phyloP scores from a whole-genome alignment of 306 rosid genomes.

The Gastrolobium bilobum region DNA sequence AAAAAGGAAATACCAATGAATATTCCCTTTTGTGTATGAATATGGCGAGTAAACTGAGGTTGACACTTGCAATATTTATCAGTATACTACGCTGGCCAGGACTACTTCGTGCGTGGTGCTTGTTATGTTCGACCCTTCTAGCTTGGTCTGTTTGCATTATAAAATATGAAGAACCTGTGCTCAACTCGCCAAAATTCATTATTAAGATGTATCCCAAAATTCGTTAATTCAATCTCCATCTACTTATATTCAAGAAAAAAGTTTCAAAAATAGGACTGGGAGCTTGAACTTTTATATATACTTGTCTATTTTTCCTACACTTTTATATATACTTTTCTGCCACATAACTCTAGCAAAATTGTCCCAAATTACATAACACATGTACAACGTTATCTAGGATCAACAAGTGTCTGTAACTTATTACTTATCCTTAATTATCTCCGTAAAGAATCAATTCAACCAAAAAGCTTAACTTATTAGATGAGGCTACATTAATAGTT shows the following conservation, averaged over 20 bases:
- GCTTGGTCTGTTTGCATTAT: not conserved
- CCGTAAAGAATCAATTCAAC: no score
- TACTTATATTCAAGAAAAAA: not conserved
- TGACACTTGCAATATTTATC: no score
- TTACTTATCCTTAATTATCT: not conserved
- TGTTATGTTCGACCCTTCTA: not conserved
- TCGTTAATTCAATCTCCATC: not conserved
- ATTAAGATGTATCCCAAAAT: not conserved
- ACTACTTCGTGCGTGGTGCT: not conserved
- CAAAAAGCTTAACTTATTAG: no score
- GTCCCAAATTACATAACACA: conserved; percentile 30
- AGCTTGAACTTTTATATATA: not conserved
- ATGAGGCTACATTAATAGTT: no score
- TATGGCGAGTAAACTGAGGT: no score
- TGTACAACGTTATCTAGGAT: conserved; percentile 42
- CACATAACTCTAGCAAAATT: not conserved
- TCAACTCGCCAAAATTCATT: not conserved
- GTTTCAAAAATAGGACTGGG: not conserved
- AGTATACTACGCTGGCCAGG: not conserved
- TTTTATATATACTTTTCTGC: not conserved
- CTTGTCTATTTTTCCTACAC: no score
- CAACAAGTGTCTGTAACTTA: not conserved
- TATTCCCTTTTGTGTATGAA: no score
- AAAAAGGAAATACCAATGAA: no score
- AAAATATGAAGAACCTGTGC: not conserved